Percentiles rank a stretch among this genome's conserved stretches.
Conservation (phyloP, 73 alveolate genomes). For the Blepharisma japonicum region DNA sequence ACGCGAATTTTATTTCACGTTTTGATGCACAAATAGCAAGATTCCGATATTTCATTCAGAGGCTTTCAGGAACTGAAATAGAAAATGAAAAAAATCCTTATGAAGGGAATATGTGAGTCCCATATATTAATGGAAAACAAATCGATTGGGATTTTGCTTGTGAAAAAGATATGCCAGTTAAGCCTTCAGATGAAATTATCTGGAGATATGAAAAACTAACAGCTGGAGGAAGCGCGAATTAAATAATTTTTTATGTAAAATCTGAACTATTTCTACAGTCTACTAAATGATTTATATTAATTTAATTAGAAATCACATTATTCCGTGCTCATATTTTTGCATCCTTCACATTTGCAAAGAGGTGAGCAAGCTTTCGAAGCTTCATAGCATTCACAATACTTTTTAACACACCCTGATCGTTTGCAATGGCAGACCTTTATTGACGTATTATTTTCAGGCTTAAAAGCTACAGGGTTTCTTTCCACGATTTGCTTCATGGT, state of each 20-base stretch:
- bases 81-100: constrained; percentile 59
- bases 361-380: background rate
- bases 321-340: background rate
- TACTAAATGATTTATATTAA: no score
- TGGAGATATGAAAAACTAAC: no score
- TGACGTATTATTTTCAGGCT: background rate
- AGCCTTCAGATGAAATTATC: background rate
- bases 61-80: constrained; percentile 47
- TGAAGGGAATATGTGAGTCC: constrained; percentile 53
- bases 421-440: background rate
- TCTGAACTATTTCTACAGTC: no score
- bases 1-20: constrained; percentile 56
- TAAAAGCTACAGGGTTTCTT: constrained; percentile 9
- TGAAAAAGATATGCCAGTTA: constrained; percentile 42
- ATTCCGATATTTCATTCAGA: constrained; percentile 49
- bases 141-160: constrained; percentile 52
- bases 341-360: constrained; percentile 25
- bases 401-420: background rate
- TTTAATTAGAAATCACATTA: no score
- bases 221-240: no score
- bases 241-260: no score
- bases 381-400: constrained; percentile 11
- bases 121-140: constrained; percentile 43
- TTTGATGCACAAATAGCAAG: constrained; percentile 31
- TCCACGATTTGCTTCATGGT: background rate